A percentile compares a stretch with the other conserved stretches of the same genome.
These are phyloP conservation scores for Debaryomycetaceae sp. DNA, from an alignment of 1,139 yeast species.

Conservation along the genomic window DNA sequence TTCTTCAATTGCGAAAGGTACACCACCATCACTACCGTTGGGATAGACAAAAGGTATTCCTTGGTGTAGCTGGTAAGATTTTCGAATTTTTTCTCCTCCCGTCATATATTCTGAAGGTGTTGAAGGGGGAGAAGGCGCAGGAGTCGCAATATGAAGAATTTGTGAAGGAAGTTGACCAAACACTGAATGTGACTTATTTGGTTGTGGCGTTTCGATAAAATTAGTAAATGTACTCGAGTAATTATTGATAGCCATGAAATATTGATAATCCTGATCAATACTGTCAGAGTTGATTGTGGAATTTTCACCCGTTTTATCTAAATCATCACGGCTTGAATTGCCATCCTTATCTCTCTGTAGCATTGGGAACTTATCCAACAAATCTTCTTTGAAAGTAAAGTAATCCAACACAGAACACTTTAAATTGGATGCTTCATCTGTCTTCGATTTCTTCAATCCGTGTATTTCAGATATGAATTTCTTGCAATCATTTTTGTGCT, in stretches of 20 bases:
- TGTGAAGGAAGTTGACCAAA: constrained; percentile 60
- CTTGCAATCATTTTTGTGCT: constrained; percentile 45
- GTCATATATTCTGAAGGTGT: constrained; percentile 56
- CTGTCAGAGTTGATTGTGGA: constrained; percentile 2
- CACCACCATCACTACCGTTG: constrained; percentile 22
- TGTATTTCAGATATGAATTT: constrained; percentile 43
- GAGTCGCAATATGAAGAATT: constrained; percentile 77
- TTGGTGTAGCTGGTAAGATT: constrained; percentile 75
- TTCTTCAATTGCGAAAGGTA: constrained; percentile 77
- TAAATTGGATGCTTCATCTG: constrained; percentile 16
- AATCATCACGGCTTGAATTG: background rate
- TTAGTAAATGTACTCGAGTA: constrained; percentile 54
- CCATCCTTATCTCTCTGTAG: constrained; percentile 17
- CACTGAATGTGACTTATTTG: constrained; percentile 50
- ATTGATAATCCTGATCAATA: constrained; percentile 22
- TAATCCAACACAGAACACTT: constrained; percentile 77
- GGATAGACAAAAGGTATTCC: constrained; percentile 82
- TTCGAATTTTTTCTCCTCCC: constrained; percentile 64
- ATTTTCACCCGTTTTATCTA: background rate
- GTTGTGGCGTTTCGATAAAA: constrained; percentile 57
- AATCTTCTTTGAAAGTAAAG: constrained; percentile 71
- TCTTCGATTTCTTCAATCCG: constrained; percentile 23
- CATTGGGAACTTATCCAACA: constrained; percentile 72
- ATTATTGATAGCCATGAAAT: constrained; percentile 39
- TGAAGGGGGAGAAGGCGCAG: constrained; percentile 80